Base-by-base conservation (phyloP, 2,329 filamentous ascomycete species). In the Aspergillus carbonarius region DNA sequence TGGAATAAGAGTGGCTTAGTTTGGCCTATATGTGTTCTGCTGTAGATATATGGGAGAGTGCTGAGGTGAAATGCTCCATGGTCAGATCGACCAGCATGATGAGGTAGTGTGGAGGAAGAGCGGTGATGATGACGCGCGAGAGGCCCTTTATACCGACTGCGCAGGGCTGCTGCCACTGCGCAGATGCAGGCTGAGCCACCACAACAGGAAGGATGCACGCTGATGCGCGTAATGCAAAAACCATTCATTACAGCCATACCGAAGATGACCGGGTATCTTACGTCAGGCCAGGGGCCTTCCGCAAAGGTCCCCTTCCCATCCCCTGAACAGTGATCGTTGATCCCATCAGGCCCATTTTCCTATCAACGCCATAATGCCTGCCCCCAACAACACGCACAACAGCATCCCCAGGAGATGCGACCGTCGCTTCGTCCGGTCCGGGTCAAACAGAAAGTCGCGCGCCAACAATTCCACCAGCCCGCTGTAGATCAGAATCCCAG, bases 341-440 rank as follows among this genome's bases (percentile, higher is more conserved):
- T n/a, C n/a, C n/a, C n/a, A 69, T 64, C 42, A 80, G 13, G 79
- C 80, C 81, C 81, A 83, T 63, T 82, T 82, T 6, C 81, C 81
- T 10, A 83, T 66, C 58, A 83, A 59, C 5, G 80, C 79, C 80
- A 83, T 82, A 18, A 81, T 49, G 1, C 70, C 76, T 2, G 74
- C 70, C 9, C 81, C 81, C 27, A 81, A 46, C 18, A 78, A 67
- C 50, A 70, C 44, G 39, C 72, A 78, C 5, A 69, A 59, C 39
- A 81, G 57, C 77, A 81, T 81, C 49, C 79, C 81, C 0, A 72
- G 58, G 58, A 81, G 56, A 15, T 76, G 62, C 37, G 62, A 73
- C 49, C 67, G 67, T 48, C 75, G 69, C 59, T 74, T 74, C 2
- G 77, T 80, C 44, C 79, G 69, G 39, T 77, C 72, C 49, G 72